Base-by-base conservation (phyloP, 345 rosid genomes). In the Sonneratia alba region DNA sequence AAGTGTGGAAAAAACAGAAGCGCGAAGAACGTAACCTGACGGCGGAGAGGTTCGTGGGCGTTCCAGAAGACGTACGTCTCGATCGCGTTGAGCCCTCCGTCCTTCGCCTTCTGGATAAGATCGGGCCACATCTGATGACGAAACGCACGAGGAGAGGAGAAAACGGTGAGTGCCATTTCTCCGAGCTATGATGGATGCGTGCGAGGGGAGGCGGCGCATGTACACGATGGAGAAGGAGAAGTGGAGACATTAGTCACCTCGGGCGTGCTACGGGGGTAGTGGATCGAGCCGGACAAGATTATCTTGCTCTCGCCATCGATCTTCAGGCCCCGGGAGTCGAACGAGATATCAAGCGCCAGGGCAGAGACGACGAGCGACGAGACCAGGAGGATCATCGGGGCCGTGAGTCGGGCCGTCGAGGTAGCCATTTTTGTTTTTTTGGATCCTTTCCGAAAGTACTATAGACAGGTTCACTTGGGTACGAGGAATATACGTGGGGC, bases 1-100 rank as follows among this genome's bases (percentile, higher is more conserved):
- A 47, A 64, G 0, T 14, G 38, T 18, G 14, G 1, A 4, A 32
- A 14, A 24, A 27, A 7, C 16, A 9, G 48, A 55, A 0, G 18
- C 40, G 40, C 36, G 67, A 36, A 2, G 21, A 27, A 73, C 32
- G 32, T 27, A 27, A 40, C 83, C 80, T 79, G 72, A 22, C 85
- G 76, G 18, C 69, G 38, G 21, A 14, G 9, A 6, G 83, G 82
- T 75, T 91, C 97, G 12, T 91, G 92, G 22, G 82, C 73, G 67
- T 87, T 86, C 96, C 91, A 90, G 62, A 90, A 90, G 3, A 86
- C 88, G 22, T 88, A 91, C 24, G 97, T 91, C 40, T 91, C 88
- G 43, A 91, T 83, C 0, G 89, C 74, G 68, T 88, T 85, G 53
- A 88, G 73, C 51, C 92, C 93, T 0, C 97, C 92, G 16, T 76